Conservation (phyloP, 306 rosid species). For the Cucurbita moschata region DNA sequence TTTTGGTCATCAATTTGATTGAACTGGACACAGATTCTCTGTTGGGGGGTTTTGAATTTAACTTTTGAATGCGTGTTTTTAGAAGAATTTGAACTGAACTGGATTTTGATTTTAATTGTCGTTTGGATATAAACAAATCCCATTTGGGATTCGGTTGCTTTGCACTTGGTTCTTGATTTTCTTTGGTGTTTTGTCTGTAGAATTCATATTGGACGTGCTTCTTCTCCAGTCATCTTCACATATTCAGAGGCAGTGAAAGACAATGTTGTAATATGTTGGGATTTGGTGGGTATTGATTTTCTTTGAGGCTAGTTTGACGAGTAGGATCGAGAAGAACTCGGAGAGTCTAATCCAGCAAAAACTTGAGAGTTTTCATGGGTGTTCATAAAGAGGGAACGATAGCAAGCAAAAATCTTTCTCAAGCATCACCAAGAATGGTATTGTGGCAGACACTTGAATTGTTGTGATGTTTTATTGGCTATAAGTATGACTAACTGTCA, state of each 20-base stretch:
- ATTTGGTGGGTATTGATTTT: slow-evolving; percentile 19
- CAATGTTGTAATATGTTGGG: not conserved
- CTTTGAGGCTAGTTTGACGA: slow-evolving; percentile 5
- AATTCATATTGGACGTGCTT: not conserved
- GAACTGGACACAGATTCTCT: not conserved
- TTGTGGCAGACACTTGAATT: not conserved
- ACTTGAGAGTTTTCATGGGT: slow-evolving; percentile 26
- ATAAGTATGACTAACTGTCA: not conserved
- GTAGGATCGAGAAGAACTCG: slow-evolving; percentile 4
- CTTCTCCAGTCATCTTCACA: not conserved
- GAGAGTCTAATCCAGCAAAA: slow-evolving; percentile 6
- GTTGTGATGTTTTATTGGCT: not conserved
- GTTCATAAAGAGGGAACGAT: slow-evolving; percentile 47
- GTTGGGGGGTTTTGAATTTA: not conserved
- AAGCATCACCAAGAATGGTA: slow-evolving; percentile 36
- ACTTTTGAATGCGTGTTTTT: not conserved
- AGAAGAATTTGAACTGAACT: not conserved
- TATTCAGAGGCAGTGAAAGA: not conserved
- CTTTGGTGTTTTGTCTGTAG: not conserved
- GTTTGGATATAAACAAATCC: not conserved
- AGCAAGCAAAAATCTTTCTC: slow-evolving; percentile 21
- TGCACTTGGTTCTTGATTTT: not conserved
- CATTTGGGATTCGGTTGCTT: not conserved
- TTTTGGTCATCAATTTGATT: not conserved
- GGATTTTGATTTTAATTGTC: not conserved